These are phyloP conservation scores for Rhizophora mangle DNA, from an alignment of 345 rosid species.

Conservation along the genomic window DNA sequence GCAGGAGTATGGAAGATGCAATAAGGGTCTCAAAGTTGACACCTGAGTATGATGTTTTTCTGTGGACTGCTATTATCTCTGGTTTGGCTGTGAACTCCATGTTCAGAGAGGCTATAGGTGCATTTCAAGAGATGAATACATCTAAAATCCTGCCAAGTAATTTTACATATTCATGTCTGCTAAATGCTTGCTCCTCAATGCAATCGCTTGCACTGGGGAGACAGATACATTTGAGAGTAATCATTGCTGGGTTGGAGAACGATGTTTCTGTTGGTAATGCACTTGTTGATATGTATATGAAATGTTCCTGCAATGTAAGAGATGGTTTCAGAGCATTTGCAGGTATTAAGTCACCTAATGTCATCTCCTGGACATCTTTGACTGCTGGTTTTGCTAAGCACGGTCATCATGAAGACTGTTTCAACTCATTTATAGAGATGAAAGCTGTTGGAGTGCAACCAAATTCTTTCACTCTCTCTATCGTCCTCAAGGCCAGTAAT, in stretches of 20 bases:
- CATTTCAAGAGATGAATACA: constrained; percentile 49
- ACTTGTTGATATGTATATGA: constrained; percentile 65
- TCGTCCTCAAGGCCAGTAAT: constrained; percentile 47
- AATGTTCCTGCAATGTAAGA: constrained; percentile 40
- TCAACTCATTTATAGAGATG: constrained; percentile 43
- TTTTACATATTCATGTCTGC: constrained; percentile 39
- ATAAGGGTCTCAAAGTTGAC: constrained; percentile 40
- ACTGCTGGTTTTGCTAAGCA: constrained; percentile 55
- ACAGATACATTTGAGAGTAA: constrained; percentile 55
- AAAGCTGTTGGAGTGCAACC: constrained; percentile 46
- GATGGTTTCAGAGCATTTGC: constrained; percentile 45
- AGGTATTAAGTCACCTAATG: constrained; percentile 44
- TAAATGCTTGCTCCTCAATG: constrained; percentile 40
- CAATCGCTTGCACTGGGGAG: constrained; percentile 44
- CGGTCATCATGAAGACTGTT: constrained; percentile 39
- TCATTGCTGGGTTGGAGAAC: constrained; percentile 42
- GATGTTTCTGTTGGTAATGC: constrained; percentile 57
- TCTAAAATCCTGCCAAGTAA: constrained; percentile 42
- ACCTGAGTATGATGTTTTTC: constrained; percentile 41
- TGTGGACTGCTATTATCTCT: constrained; percentile 57
- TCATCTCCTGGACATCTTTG: constrained; percentile 73
- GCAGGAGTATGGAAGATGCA: constrained; percentile 45
- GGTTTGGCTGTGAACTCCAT: constrained; percentile 45
- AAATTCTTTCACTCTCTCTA: constrained; percentile 50
- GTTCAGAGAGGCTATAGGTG: constrained; percentile 42